Base-by-base conservation (phyloP, 352 stramenopile species). In the Globisporangium solare region DNA sequence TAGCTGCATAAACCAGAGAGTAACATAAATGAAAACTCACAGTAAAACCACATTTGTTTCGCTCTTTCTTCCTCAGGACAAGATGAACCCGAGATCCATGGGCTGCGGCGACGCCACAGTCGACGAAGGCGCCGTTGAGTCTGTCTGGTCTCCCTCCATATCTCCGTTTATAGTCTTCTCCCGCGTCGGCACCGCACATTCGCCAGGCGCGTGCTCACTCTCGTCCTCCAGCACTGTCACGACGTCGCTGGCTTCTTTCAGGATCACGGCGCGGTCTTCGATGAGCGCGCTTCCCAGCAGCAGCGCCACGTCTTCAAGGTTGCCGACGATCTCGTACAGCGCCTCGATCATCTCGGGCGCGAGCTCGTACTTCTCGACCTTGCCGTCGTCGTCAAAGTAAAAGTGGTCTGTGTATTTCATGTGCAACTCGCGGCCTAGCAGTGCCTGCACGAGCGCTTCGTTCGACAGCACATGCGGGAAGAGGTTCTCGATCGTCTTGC, bases 401-500 rank as follows among this genome's bases (percentile, higher is more conserved):
- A 68, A 74, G 27, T 67, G 60, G 40, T 66, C 66, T 39, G 62
- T 64, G 53, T 60, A 77, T 10, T 56, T 58, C 37, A 74, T 61
- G 22, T 60, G 55, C 6, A 77, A 42, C 47, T 74, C 53, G 21
- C 61, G 58, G 22, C 71, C 70, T 11, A 79, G 40, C 8, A 82
- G 70, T 24, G 46, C 41, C 15, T 65, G 27, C 3, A 74, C 56
- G 40, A 82, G 63, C n/a, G 49, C 40, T 18, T 61, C 51, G 47
- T 72, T 20, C 47, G 54, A 20, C 0, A 76, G 22, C 7, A 70
- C 20, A 24, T 74, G 65, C 27, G 72, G 72, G 54, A 76, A 82
- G n/a, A 82, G 40, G 17, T 22, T 52, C 41, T 69, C 56, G 31
- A 82, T 63, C 2, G 67, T 76, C 5, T 48, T 31, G 7, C 63